phyloP scores from a whole-genome alignment of 1,284 basidiomycete genomes.

The Ustilago lituana region DNA sequence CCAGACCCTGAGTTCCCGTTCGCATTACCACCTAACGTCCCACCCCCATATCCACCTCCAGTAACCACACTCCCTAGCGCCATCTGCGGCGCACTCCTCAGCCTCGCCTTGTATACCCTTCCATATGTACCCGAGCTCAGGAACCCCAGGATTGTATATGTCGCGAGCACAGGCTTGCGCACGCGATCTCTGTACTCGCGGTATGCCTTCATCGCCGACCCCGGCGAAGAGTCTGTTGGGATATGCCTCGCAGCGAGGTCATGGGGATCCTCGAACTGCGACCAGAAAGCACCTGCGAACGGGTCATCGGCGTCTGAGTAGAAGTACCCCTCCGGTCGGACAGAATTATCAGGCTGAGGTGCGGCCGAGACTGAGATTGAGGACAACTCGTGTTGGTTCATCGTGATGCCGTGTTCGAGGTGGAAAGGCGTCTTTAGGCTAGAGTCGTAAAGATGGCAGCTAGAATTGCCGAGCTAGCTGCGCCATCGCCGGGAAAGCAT shows the following conservation, averaged over 20 bases:
- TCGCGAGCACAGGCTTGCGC: slow-evolving; percentile 53
- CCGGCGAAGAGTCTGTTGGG: slow-evolving; percentile 31
- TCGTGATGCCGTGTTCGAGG: neutral
- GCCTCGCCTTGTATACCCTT: slow-evolving; percentile 92
- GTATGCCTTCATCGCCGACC: slow-evolving; percentile 60
- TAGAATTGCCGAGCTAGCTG: neutral
- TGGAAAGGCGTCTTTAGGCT: neutral
- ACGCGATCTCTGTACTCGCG: slow-evolving; percentile 53
- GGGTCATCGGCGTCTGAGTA: slow-evolving; percentile 33
- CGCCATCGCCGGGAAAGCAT: neutral
- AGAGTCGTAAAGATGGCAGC: too few species aligned
- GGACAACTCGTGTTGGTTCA: neutral
- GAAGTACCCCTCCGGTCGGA: slow-evolving; percentile 25
- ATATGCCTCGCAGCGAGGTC: slow-evolving; percentile 34
- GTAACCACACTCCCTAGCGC: neutral
- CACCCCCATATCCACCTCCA: neutral
- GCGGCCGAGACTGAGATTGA: neutral
- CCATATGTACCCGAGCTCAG: slow-evolving; percentile 98
- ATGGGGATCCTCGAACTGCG: slow-evolving; percentile 41
- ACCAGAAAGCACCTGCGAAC: slow-evolving; percentile 37
- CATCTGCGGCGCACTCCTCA: slow-evolving; percentile 37
- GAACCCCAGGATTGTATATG: slow-evolving; percentile 91
- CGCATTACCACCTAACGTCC: neutral
- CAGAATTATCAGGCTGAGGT: neutral
- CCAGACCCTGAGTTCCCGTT: neutral